Evolutionary conservation across 2,329 filamentous ascomycete genomes (phyloP).

Genomic region (Pseudocercospora cruenta): DNA sequence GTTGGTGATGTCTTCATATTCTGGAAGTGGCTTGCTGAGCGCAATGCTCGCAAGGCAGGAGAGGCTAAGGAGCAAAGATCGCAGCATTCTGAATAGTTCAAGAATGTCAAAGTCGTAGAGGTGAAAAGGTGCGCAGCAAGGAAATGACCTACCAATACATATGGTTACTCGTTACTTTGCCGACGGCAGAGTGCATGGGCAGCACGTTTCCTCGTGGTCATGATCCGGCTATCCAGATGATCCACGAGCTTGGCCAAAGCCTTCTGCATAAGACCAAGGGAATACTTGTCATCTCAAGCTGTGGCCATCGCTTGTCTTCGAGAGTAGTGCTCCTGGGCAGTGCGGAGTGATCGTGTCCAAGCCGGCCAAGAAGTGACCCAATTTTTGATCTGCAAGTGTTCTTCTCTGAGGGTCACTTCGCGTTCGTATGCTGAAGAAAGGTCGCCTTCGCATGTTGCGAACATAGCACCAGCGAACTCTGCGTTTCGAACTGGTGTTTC

Average conservation of each 20-base stretch:
- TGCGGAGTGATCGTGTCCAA: background rate
- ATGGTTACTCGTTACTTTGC: conserved; percentile 10
- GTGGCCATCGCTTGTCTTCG: background rate
- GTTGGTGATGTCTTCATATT: conserved; percentile 13
- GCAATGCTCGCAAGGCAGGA: conserved; percentile 6
- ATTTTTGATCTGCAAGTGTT: too few species aligned
- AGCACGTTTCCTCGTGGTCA: background rate
- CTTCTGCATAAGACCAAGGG: background rate
- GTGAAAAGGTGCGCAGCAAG: too few species aligned
- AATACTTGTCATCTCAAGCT: background rate
- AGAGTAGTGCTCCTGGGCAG: background rate
- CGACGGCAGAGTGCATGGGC: conserved; percentile 15
- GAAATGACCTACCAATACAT: background rate
- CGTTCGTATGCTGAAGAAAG: too few species aligned
- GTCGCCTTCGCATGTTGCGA: too few species aligned
- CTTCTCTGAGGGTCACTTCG: too few species aligned
- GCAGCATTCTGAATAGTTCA: conserved; percentile 3
- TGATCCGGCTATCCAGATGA: background rate
- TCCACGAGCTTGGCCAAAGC: background rate
- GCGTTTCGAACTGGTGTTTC: too few species aligned
- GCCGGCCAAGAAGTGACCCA: background rate
- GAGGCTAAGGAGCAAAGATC: conserved; percentile 6
- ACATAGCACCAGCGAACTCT: too few species aligned
- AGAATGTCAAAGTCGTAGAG: too few species aligned
- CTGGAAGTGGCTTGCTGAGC: conserved; percentile 17